Evolutionary conservation across 2,329 filamentous ascomycete genomes (phyloP).

Genomic region (Microdochium paspali): DNA sequence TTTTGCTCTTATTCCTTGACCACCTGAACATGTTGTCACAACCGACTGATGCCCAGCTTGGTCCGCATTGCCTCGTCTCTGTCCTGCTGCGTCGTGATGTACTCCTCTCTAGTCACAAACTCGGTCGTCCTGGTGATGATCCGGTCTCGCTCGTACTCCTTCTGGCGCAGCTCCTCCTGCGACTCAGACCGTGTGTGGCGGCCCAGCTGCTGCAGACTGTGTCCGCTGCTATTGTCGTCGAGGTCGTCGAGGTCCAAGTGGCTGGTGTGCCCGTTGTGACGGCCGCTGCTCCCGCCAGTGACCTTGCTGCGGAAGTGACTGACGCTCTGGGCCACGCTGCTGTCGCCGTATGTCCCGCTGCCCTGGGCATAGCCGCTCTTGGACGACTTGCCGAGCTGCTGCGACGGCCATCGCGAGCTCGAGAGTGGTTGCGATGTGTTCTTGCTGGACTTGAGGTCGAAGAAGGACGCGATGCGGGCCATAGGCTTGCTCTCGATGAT

Average conservation of each 20-base stretch:
- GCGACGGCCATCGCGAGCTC: not conserved
- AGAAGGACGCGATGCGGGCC: not conserved
- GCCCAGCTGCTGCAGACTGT: not conserved
- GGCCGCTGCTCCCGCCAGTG: no score
- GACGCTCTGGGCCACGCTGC: not conserved
- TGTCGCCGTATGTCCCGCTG: not conserved
- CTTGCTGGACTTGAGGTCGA: not conserved
- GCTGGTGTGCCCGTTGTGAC: not conserved
- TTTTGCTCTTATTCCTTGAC: not conserved
- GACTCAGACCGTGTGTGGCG: not conserved
- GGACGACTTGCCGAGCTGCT: not conserved
- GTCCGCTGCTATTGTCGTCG: not conserved
- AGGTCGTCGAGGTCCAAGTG: not conserved
- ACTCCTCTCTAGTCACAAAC: not conserved
- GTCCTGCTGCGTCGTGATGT: not conserved
- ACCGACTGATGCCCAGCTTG: not conserved
- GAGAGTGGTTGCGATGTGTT: not conserved
- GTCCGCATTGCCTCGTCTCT: not conserved
- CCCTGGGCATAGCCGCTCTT: not conserved
- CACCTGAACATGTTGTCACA: not conserved
- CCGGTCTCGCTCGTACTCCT: not conserved
- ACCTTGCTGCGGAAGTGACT: not conserved
- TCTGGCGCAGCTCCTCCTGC: not conserved
- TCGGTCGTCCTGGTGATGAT: not conserved
- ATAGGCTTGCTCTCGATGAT: slow-evolving; percentile 11